phyloP scores from a whole-genome alignment of 768 basidiomycete species.

The Tulasnella sp. region DNA sequence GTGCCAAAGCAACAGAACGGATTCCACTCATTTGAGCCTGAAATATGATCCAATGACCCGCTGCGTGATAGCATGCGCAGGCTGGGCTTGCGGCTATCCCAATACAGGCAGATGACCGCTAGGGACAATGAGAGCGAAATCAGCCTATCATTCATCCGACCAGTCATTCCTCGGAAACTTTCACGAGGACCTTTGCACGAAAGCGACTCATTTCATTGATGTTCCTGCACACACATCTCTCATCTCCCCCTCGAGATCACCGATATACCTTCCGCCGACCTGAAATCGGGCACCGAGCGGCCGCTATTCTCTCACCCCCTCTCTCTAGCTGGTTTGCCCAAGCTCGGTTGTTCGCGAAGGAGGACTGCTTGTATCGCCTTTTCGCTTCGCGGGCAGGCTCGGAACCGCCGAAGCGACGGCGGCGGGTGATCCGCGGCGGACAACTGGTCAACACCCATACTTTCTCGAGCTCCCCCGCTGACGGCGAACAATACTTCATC shows the following conservation, averaged over 20 bases:
- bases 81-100: background rate
- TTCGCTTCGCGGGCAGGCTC: background rate
- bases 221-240: background rate
- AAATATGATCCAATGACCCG: background rate
- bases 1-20: too few species aligned
- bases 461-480: background rate
- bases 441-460: conserved; percentile 12
- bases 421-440: background rate
- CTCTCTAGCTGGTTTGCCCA: background rate
- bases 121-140: background rate
- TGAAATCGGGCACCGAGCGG: background rate
- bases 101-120: background rate
- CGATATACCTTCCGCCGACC: background rate
- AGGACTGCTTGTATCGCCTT: background rate
- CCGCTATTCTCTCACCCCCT: background rate
- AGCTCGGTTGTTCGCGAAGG: background rate
- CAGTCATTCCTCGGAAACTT: background rate
- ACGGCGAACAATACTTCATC: background rate
- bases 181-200: background rate
- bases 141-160: background rate
- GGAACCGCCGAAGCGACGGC: conserved; percentile 4
- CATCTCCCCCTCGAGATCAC: conserved; percentile 9
- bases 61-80: background rate
- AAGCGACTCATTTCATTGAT: background rate
- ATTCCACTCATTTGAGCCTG: background rate